phyloP scores from a whole-genome alignment of 2,329 filamentous ascomycete species.

The Xylaria sp. region DNA sequence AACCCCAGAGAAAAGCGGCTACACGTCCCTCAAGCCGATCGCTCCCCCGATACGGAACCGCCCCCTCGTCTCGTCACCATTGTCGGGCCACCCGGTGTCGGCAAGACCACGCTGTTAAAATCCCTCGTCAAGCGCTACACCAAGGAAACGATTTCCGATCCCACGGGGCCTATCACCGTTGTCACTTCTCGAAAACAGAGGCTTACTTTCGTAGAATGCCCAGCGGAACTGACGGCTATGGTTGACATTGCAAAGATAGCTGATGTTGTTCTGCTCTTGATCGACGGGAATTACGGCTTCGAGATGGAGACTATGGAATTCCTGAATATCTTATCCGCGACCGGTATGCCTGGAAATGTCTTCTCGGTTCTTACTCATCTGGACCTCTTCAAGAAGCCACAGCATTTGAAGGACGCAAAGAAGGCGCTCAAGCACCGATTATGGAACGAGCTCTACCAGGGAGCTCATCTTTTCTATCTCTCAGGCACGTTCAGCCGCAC shows the following conservation, averaged over 20 bases:
- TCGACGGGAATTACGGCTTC: constrained; percentile 97
- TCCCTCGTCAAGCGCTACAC: constrained; percentile 74
- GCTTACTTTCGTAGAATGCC: constrained; percentile 94
- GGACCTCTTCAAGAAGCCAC: constrained; percentile 93
- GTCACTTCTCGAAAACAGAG: constrained; percentile 96
- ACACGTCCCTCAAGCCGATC: constrained; percentile 95
- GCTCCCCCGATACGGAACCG: constrained; percentile 85
- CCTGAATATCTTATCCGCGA: constrained; percentile 88
- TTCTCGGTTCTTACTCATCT: constrained; percentile 97
- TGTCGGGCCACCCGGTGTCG: constrained; percentile 91
- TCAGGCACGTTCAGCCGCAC: constrained; percentile 55
- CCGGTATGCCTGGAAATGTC: constrained; percentile 97
- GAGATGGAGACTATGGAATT: constrained; percentile 99
- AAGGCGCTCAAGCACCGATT: constrained; percentile 94
- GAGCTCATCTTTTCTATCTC: constrained; percentile 95
- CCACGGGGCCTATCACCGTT: constrained; percentile 90
- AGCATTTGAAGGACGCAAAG: constrained; percentile 82
- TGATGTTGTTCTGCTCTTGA: constrained; percentile 96
- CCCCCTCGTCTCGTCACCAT: constrained; percentile 92
- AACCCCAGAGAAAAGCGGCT: constrained; percentile 88
- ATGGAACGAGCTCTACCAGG: constrained; percentile 96
- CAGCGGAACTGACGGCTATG: constrained; percentile 96
- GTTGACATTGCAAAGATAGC: constrained; percentile 97
- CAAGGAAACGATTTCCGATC: constrained; percentile 90
- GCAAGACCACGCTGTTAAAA: constrained; percentile 95